Percentiles rank a stretch among this genome's conserved stretches.
These are phyloP conservation scores for Alternaria solani DNA, from an alignment of 2,329 filamentous ascomycete species.

Conservation along the genomic window DNA sequence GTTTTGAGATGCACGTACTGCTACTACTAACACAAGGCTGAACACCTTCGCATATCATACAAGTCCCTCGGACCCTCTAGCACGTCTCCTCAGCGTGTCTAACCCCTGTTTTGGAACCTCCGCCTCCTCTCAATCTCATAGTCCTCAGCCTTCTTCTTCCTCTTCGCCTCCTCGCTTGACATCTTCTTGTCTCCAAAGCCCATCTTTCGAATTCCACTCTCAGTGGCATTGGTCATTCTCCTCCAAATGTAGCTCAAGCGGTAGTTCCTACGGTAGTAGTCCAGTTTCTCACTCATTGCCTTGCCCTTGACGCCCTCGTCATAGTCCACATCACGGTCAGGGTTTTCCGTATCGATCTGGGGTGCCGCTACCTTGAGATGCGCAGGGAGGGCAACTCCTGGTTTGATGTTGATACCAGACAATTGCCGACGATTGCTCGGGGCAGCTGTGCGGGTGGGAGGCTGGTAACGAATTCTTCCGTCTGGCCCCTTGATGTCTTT, in stretches of 20 bases:
- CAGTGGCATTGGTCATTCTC: constrained; percentile 22
- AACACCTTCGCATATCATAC: constrained; percentile 30
- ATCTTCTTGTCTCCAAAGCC: constrained; percentile 29
- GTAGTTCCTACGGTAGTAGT: constrained; percentile 41
- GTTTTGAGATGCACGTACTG: constrained; percentile 4
- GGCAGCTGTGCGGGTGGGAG: constrained; percentile 24
- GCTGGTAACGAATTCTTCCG: constrained; percentile 41
- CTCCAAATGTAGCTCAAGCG: constrained; percentile 27
- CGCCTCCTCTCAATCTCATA: constrained; percentile 39
- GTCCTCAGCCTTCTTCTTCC: constrained; percentile 38
- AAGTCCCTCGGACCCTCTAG: constrained; percentile 14
- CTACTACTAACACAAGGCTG: constrained; percentile 23
- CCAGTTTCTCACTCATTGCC: constrained; percentile 28
- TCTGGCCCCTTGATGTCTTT: constrained; percentile 32
- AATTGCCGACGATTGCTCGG: constrained; percentile 22
- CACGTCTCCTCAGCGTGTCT: constrained; percentile 3
- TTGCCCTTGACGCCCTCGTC: constrained; percentile 31
- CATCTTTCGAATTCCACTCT: constrained; percentile 21
- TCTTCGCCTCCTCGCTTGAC: constrained; percentile 31
- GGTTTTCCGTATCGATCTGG: constrained; percentile 23
- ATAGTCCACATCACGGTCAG: constrained; percentile 35
- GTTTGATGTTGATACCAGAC: constrained; percentile 37
- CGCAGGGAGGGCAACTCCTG: constrained; percentile 31
- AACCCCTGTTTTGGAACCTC: constrained; percentile 42
- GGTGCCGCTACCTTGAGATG: constrained; percentile 31